Conservation (phyloP, 768 basidiomycete genomes). For the Dioszegia crocea region DNA sequence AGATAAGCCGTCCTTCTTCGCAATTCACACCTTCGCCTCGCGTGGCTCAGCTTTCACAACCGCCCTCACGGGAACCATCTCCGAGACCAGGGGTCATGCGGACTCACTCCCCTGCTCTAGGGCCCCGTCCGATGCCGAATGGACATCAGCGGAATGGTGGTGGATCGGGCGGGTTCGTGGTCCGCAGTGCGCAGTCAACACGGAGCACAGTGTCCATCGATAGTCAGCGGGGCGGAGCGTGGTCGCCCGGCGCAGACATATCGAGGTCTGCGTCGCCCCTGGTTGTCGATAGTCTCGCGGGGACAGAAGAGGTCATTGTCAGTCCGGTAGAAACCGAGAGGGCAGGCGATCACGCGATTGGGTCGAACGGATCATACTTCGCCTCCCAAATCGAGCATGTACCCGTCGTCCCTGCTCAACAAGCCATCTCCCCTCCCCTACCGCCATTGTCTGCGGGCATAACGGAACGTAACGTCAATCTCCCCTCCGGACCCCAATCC, state of each 20-base stretch:
- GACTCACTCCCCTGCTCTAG: background rate
- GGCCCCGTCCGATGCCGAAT: too few relatives aligned
- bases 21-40: background rate
- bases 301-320: background rate
- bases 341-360: too few relatives aligned
- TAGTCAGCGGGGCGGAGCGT: background rate
- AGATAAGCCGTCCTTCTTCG: background rate
- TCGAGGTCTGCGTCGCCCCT: background rate
- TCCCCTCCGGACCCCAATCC: background rate
- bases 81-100: background rate
- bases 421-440: too few relatives aligned
- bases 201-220: background rate
- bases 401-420: too few relatives aligned
- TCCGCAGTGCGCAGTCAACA: constrained; percentile 6
- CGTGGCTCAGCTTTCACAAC: constrained; percentile 4
- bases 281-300: background rate
- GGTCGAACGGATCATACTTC: background rate
- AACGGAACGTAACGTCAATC: background rate
- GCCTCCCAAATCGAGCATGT: too few relatives aligned
- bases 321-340: background rate
- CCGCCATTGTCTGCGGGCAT: too few relatives aligned
- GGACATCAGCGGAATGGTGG: constrained; percentile 17
- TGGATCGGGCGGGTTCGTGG: constrained; percentile 17
- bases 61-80: constrained; percentile 1
- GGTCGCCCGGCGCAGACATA: background rate